Evolutionary conservation across 768 basidiomycete species (phyloP).

Genomic region (Cystofilobasidium macerans): DNA sequence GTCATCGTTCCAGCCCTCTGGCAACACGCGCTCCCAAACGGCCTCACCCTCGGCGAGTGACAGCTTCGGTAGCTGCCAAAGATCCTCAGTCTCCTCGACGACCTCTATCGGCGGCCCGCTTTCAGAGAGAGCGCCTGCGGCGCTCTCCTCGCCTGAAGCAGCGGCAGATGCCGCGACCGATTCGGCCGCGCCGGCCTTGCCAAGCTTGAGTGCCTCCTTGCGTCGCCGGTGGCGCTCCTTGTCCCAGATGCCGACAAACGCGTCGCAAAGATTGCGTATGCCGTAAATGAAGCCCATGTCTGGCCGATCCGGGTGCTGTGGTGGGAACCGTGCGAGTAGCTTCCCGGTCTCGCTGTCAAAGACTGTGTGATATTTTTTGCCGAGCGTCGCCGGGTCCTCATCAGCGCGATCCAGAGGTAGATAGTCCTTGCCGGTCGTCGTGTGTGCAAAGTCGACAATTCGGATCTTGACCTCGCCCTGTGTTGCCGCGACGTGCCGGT

Average conservation of each 20-base stretch:
- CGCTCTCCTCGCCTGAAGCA: not conserved
- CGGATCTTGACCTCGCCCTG: slow-evolving; percentile 84
- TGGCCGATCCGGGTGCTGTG: slow-evolving; percentile 74
- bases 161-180: not conserved
- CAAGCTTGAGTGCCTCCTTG: not conserved
- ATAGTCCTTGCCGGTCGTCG: slow-evolving; percentile 91
- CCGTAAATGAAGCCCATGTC: slow-evolving; percentile 93
- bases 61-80: slow-evolving; percentile 18
- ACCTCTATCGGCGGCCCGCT: slow-evolving; percentile 41
- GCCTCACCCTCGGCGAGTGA: slow-evolving; percentile 19
- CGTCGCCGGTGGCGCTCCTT: slow-evolving; percentile 53
- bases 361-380: slow-evolving; percentile 69
- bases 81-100: not conserved
- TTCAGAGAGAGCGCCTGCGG: slow-evolving; percentile 49
- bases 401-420: slow-evolving; percentile 46
- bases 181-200: not conserved
- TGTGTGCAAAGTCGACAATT: slow-evolving; percentile 97
- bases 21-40: slow-evolving; percentile 22
- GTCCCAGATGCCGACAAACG: slow-evolving; percentile 77
- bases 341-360: slow-evolving; percentile 72
- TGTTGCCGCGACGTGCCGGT: not conserved
- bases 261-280: slow-evolving; percentile 62
- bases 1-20: slow-evolving; percentile 6
- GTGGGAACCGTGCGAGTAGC: slow-evolving; percentile 85
- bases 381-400: slow-evolving; percentile 41